Base-by-base conservation (phyloP, 1,139 yeast species). In the Hanseniaspora uvarum region DNA sequence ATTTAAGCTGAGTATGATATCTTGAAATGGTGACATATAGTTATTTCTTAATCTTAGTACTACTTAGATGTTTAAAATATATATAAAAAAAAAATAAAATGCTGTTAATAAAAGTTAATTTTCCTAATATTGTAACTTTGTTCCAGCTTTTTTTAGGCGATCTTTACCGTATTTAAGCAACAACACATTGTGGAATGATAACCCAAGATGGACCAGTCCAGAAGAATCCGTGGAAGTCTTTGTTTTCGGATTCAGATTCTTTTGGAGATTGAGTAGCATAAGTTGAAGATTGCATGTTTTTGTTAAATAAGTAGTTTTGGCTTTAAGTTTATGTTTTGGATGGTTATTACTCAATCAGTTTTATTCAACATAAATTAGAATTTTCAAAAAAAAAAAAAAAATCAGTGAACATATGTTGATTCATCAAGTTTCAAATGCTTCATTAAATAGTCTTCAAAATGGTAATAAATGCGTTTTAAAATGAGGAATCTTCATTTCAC, bases 141-240 rank as follows among this genome's bases (percentile, higher is more conserved):
- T 19, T 26, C n/a, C n/a, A n/a, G n/a, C n/a, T n/a, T n/a, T n/a
- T n/a, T n/a, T n/a, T n/a, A n/a, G n/a, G n/a, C n/a, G n/a, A n/a
- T n/a, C n/a, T 18, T 47, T 24, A 26, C 8, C 14, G 28, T 4
- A 7, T 24, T 47, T 43, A 53, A 31, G 49, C 53, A 44, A 53
- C 55, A 38, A 53, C 55, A 48, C 55, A 53, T 48, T 53, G 55
- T 19, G 55, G 55, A 26, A 48, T 53, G 45, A 48, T 44, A 19
- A 44, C 47, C 55, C 55, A 53, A 26, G 49, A 44, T 26, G 52
- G 50, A 38, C 55, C 55, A 11, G 48, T 38, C 46, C 52, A 53
- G 38, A 48, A 48, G 34, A 48, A 48, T 23, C 52, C 50, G 33
- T 50, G 53, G 38, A 43, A 50, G 46, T 53, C 54, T 31, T 50